These are phyloP conservation scores for Verbascum thapsus DNA, from an alignment of 257 asterid species.

Conservation along the genomic window DNA sequence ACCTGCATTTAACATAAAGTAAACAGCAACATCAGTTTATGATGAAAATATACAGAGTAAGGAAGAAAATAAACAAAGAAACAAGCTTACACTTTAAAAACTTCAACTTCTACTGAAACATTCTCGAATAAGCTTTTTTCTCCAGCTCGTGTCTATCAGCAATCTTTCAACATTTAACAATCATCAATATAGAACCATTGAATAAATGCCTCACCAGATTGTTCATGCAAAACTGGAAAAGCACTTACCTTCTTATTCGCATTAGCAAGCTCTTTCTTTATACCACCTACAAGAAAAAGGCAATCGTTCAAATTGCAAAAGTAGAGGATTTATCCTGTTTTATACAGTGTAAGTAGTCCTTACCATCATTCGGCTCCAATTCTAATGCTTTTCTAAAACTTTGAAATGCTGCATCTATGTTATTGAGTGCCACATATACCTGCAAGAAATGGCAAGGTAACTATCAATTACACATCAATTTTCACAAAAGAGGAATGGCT, in stretches of 20 bases:
- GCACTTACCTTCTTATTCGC: constrained; percentile 69
- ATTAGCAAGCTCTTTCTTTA: constrained; percentile 68
- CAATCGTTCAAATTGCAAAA: neutral
- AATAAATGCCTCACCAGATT: constrained; percentile 15
- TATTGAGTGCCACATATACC: constrained; percentile 80
- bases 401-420: constrained; percentile 71
- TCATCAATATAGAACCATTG: constrained; percentile 23
- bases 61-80: constrained; percentile 12
- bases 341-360: constrained; percentile 25
- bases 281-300: constrained; percentile 49
- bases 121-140: constrained; percentile 60
- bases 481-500: constrained; percentile 6
- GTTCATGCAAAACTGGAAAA: constrained; percentile 26
- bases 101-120: constrained; percentile 55
- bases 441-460: constrained; percentile 30
- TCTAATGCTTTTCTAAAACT: constrained; percentile 75
- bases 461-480: constrained; percentile 12
- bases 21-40: constrained; percentile 19
- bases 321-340: constrained; percentile 10
- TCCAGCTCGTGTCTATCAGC: constrained; percentile 62
- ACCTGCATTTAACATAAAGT: constrained; percentile 32
- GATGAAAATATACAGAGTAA: constrained; percentile 12
- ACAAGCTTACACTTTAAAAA: constrained; percentile 27
- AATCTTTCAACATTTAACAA: constrained; percentile 47
- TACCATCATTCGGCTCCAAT: constrained; percentile 85